Evolutionary conservation across 2,329 filamentous ascomycete species (phyloP).

Genomic region (Mycogone perniciosa): DNA sequence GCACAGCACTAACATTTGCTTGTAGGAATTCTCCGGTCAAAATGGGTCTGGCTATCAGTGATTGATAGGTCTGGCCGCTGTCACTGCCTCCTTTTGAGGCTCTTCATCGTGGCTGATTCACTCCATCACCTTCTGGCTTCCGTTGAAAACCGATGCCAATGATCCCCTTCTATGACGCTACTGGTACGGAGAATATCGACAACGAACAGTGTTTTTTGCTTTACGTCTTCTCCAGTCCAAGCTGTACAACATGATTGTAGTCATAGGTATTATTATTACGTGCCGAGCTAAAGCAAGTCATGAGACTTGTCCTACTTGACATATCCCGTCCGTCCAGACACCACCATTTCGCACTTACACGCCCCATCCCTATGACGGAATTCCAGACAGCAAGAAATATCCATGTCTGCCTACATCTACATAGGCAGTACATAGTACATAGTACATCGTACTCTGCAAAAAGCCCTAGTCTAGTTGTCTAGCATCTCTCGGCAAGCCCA

Average conservation of each 20-base stretch:
- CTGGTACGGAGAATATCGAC: no score
- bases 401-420: neutral
- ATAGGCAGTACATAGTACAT: neutral
- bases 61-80: neutral
- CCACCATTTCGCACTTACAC: neutral
- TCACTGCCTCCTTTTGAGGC: neutral
- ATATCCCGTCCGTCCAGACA: constrained; percentile 3
- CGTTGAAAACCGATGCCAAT: neutral
- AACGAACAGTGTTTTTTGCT: no score
- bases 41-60: neutral
- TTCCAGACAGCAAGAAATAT: neutral
- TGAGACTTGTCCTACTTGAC: constrained; percentile 3
- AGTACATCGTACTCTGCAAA: no score
- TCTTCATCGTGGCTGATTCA: neutral
- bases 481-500: constrained; percentile 1
- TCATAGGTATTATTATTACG: neutral
- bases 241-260: neutral
- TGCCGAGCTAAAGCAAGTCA: constrained; percentile 7
- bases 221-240: neutral
- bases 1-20: neutral
- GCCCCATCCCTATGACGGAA: constrained; percentile 5
- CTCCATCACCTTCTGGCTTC: neutral
- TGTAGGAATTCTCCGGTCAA: neutral
- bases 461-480: neutral
- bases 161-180: neutral